These are phyloP conservation scores for Pseudogymnoascus sp. DNA, from an alignment of 2,329 filamentous ascomycete species.

Conservation along the genomic window DNA sequence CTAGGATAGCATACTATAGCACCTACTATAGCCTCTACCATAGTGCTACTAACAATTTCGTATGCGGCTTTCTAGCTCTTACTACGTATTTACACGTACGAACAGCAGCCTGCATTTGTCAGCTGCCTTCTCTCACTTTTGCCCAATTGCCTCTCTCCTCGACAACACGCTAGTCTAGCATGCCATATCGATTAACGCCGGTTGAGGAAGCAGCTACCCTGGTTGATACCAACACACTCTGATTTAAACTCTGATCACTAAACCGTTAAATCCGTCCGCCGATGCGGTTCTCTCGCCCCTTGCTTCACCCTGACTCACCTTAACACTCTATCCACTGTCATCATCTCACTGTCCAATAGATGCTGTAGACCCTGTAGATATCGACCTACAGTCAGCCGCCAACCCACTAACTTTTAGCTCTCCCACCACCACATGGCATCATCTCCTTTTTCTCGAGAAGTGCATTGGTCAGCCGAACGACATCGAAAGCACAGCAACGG, in stretches of 20 bases:
- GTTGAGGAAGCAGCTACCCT: neutral
- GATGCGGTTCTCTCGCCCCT: neutral
- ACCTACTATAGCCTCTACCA: neutral
- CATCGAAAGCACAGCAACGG: neutral
- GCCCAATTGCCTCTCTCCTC: neutral
- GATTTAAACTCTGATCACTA: neutral
- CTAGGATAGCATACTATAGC: too few relatives aligned
- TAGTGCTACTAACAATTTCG: neutral
- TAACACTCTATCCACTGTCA: neutral
- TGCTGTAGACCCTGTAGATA: neutral
- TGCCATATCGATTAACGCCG: neutral
- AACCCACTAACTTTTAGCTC: neutral
- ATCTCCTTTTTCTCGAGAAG: neutral
- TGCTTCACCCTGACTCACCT: neutral
- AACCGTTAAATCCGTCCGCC: neutral
- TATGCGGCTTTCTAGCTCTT: neutral
- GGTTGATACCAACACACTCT: neutral
- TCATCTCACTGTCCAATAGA: neutral
- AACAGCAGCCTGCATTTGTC: neutral
- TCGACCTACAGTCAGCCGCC: neutral
- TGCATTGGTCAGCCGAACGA: conserved; percentile 2
- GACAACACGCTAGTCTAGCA: neutral
- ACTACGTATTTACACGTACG: neutral
- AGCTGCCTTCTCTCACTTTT: neutral
- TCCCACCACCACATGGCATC: neutral